Evolutionary conservation across 2,329 filamentous ascomycete species (phyloP).

Genomic region (Neonectria sp.): DNA sequence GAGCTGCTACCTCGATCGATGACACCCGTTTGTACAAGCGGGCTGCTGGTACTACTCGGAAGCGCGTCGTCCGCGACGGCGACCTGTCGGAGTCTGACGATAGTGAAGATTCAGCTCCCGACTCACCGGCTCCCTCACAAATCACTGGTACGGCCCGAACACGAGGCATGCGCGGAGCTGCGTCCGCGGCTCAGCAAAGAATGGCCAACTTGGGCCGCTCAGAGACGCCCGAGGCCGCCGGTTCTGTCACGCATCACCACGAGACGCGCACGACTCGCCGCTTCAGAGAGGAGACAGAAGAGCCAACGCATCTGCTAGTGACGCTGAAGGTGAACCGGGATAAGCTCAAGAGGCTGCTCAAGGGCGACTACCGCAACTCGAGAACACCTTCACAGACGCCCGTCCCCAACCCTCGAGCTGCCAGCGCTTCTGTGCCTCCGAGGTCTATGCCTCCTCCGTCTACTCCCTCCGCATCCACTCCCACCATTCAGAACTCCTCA

Average conservation of each 20-base stretch:
- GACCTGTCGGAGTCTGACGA: constrained; percentile 91
- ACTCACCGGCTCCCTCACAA: constrained; percentile 86
- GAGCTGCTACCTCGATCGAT: constrained; percentile 84
- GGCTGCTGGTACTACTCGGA: constrained; percentile 71
- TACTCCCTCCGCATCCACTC: constrained; percentile 54
- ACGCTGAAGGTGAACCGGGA: constrained; percentile 82
- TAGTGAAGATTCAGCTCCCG: constrained; percentile 88
- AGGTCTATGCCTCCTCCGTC: constrained; percentile 56
- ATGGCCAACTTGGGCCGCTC: constrained; percentile 88
- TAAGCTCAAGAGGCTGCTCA: constrained; percentile 77
- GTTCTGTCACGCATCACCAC: constrained; percentile 71
- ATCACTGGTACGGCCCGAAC: constrained; percentile 85
- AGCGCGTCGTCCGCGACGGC: constrained; percentile 71
- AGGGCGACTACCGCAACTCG: constrained; percentile 64
- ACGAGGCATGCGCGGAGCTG: constrained; percentile 89
- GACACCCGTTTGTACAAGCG: constrained; percentile 91
- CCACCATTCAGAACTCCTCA: constrained; percentile 52
- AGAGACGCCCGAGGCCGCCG: constrained; percentile 86
- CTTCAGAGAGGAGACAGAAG: constrained; percentile 84
- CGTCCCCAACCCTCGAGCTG: constrained; percentile 50
- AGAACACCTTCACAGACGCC: constrained; percentile 55
- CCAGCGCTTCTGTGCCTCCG: constrained; percentile 49
- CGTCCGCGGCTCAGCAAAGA: constrained; percentile 87
- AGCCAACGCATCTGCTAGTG: constrained; percentile 78
- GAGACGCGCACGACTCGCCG: constrained; percentile 80